Percentiles rank a stretch among this genome's conserved stretches.
Conservation (phyloP, 2,329 filamentous ascomycete species). For the Xylariaceae sp. region DNA sequence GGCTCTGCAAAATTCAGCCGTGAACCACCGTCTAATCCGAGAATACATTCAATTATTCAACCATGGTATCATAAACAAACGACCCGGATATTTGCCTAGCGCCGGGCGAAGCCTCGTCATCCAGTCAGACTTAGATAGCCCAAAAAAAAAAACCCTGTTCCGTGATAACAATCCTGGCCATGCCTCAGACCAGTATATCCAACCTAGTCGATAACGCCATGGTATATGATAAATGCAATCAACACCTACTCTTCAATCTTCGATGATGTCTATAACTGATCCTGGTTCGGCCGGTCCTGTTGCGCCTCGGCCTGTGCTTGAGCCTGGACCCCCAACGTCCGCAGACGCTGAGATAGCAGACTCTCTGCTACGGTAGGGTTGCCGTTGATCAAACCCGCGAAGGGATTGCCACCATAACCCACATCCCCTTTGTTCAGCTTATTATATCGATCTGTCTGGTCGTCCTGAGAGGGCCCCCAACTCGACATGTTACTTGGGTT, state of each 20-base stretch:
- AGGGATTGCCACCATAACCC: conserved; percentile 57
- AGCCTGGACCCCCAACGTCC: conserved; percentile 52
- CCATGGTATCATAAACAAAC: too few species aligned
- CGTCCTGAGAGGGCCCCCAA: conserved; percentile 8
- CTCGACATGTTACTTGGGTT: conserved; percentile 27
- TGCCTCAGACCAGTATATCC: too few species aligned
- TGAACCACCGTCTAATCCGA: too few species aligned
- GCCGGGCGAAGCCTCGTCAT: too few species aligned
- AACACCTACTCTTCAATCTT: not conserved
- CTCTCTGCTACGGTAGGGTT: conserved; percentile 53
- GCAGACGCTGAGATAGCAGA: conserved; percentile 64
- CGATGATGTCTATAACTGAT: not conserved
- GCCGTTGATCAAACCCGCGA: conserved; percentile 33
- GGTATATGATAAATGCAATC: too few species aligned
- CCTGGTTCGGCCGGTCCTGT: conserved; percentile 3
- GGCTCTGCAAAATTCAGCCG: too few species aligned
- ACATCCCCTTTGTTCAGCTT: conserved; percentile 65
- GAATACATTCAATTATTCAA: too few species aligned
- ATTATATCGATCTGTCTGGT: conserved; percentile 46
- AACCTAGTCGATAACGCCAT: too few species aligned
- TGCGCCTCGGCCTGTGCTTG: conserved; percentile 1
- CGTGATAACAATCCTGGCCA: too few species aligned
- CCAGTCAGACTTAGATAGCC: too few species aligned
- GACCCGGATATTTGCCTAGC: too few species aligned
- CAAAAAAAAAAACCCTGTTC: too few species aligned